A percentile compares a stretch with the other conserved stretches of the same genome.
phyloP scores from a whole-genome alignment of 73 alveolate genomes.

The Blepharisma japonicum region DNA sequence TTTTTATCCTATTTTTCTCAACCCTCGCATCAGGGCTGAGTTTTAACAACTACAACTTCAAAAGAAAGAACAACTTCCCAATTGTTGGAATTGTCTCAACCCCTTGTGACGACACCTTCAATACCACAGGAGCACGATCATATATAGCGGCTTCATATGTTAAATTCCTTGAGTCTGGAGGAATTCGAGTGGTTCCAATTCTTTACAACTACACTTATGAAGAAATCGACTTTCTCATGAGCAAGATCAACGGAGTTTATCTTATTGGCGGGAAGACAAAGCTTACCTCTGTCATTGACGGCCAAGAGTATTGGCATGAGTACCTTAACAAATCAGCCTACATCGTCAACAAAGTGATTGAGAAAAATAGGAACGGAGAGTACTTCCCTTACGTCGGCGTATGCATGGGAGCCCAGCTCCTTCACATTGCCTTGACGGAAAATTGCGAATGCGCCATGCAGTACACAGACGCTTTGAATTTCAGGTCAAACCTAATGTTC shows the following conservation, averaged over 20 bases:
- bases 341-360: slow-evolving; percentile 39
- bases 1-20: too few species aligned
- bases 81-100: too few species aligned
- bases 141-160: slow-evolving; percentile 62
- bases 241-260: slow-evolving; percentile 52
- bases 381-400: slow-evolving; percentile 55
- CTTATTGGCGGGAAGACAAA: slow-evolving; percentile 62
- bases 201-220: slow-evolving; percentile 38
- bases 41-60: too few species aligned
- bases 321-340: slow-evolving; percentile 31
- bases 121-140: slow-evolving; percentile 10
- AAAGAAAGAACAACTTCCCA: too few species aligned
- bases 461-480: too few species aligned
- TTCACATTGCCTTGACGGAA: slow-evolving; percentile 36
- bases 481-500: too few species aligned
- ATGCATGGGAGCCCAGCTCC: slow-evolving; percentile 60
- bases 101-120: too few species aligned
- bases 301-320: slow-evolving; percentile 6
- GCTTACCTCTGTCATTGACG: slow-evolving; percentile 15
- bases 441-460: not conserved
- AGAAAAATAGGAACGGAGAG: slow-evolving; percentile 51
- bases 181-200: slow-evolving; percentile 71
- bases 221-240: slow-evolving; percentile 24
- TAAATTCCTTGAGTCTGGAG: slow-evolving; percentile 50
- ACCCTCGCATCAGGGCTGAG: too few species aligned